Evolutionary conservation across 257 asterid species (phyloP), one percentile per base, ranked within the genome.

Genomic region (Nicotiana sylvestris): DNA sequence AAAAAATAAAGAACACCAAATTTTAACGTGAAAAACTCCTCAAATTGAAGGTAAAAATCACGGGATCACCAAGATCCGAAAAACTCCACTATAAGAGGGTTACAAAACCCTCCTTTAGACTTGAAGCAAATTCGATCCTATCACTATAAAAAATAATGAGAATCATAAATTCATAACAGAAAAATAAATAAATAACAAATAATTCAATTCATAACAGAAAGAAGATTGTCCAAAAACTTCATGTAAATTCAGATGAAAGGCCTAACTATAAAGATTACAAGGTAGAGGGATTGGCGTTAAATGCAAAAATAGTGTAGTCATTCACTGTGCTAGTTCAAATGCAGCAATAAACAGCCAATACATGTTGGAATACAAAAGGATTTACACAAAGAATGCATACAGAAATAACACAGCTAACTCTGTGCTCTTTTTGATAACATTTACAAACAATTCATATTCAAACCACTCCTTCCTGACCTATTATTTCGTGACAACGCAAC

Each of bases 311-410:
- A 60, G 60, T 29, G 51, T 35, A 77, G 49, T 53, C 33, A 74
- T 60, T 66, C 66, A 35, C 13, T 27, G 13, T 55, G 8, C 46
- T 17, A 39, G 84, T 66, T 10, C 81, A 82, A 57, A 84, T 78
- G 68, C 83, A 37, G 43, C 80, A 72, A 74, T 49, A 51, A 78
- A 81, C 60, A 17, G 29, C 83, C 69, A 66, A 55, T 35, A 57
- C 29, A 76, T 6, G 80, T 81, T 83, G 81, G 51, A 81, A 83
- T 67, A 43, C 60, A 37, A 55, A 88, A 78, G 70, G 85, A 87
- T 90, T 87, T 88, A 90, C 89, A 89, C 53, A 91, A 91, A 88
- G 89, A 91, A 88, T 86, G 88, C 87, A 87, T 78, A 88, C 51
- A 67, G 58, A 60, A 81, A 66, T 61, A 82, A 80, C 68, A 81